Percentiles rank a stretch among this genome's conserved stretches.
Evolutionary conservation across 768 basidiomycete genomes (phyloP).

Genomic region (Mycena alexandri): DNA sequence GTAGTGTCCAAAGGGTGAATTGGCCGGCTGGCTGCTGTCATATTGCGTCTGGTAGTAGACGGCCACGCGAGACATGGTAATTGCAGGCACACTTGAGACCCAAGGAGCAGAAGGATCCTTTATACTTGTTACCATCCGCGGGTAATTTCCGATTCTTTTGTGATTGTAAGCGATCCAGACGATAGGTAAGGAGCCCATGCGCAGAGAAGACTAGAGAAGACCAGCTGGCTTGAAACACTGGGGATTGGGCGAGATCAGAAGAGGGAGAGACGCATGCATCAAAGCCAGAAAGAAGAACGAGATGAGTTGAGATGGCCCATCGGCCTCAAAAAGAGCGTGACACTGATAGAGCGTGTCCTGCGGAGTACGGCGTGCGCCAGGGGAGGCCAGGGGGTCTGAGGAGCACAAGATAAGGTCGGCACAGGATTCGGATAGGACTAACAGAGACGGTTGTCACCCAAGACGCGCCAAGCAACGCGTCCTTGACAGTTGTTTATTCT

Average conservation of each 20-base stretch:
- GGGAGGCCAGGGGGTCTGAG: too few relatives aligned
- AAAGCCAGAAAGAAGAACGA: background rate
- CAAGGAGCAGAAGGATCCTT: background rate
- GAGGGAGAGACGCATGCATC: background rate
- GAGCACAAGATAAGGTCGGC: too few relatives aligned
- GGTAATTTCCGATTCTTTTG: too few relatives aligned
- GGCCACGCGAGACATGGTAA: conserved; percentile 39
- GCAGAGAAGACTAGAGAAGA: conserved; percentile 8
- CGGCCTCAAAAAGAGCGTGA: too few relatives aligned
- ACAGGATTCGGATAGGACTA: too few relatives aligned
- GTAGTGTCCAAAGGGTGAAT: conserved; percentile 36
- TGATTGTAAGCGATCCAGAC: background rate
- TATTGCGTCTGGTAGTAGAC: conserved; percentile 46
- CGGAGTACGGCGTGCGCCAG: too few relatives aligned
- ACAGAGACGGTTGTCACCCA: too few relatives aligned
- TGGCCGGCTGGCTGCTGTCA: conserved; percentile 25
- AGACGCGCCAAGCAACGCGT: too few relatives aligned
- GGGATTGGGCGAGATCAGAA: background rate
- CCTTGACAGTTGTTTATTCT: too few relatives aligned
- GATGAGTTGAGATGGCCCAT: too few relatives aligned
- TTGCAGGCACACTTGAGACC: background rate
- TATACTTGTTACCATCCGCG: background rate
- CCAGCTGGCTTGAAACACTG: conserved; percentile 17
- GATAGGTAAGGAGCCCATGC: conserved; percentile 6
- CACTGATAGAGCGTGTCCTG: too few relatives aligned